Conservation (phyloP, 2,329 filamentous ascomycete species). For the Penicillium hesseltinei region DNA sequence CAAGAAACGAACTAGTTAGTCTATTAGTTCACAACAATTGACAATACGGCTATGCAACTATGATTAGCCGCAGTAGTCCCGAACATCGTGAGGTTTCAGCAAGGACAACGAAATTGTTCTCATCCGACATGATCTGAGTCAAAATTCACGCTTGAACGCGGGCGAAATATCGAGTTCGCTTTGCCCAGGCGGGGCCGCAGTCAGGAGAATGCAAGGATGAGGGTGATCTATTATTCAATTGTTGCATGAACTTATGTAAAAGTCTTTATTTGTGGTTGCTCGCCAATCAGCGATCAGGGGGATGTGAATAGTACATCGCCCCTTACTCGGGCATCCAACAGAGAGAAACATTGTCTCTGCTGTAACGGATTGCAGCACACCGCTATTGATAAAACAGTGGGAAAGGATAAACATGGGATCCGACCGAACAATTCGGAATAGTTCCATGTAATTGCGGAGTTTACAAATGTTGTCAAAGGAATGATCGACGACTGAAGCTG, state of each 20-base stretch:
- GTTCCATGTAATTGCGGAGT: background rate
- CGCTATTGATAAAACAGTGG: background rate
- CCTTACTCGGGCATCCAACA: background rate
- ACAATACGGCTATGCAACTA: background rate
- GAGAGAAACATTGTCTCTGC: background rate
- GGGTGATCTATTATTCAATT: background rate
- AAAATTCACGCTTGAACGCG: background rate
- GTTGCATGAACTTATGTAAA: background rate
- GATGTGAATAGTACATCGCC: background rate
- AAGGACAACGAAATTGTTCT: background rate
- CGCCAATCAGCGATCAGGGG: slow-evolving; percentile 4
- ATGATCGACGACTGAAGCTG: background rate
- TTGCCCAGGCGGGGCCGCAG: background rate
- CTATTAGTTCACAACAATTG: background rate
- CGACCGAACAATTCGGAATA: background rate
- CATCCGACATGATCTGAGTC: background rate
- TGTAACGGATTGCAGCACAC: background rate
- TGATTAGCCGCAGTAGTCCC: background rate
- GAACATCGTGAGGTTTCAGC: background rate
- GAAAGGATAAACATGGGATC: background rate
- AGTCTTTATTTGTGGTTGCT: background rate
- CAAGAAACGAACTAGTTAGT: background rate
- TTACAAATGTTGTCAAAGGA: background rate
- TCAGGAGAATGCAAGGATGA: slow-evolving; percentile 10
- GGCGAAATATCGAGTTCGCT: background rate